A percentile compares a stretch with the other conserved stretches of the same genome.
Evolutionary conservation across 2,329 filamentous ascomycete species (phyloP).

Genomic region (Dothistroma septosporum): DNA sequence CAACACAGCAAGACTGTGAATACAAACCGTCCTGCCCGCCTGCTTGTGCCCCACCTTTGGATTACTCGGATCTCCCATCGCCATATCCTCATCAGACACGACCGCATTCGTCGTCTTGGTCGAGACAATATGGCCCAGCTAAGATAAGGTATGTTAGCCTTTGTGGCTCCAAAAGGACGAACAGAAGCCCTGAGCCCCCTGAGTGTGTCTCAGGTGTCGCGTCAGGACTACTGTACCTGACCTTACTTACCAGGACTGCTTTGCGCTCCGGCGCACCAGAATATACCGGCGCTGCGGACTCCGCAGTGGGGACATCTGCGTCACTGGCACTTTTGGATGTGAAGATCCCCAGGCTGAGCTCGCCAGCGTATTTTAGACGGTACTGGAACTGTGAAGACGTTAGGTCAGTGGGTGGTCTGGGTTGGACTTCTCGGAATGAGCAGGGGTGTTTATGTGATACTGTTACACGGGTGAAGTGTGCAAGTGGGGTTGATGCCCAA

Average conservation of each 20-base stretch:
- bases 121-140: conserved; percentile 73
- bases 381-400: conserved; percentile 63
- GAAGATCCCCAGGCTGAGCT: conserved; percentile 77
- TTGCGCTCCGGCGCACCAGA: conserved; percentile 54
- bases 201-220: too few relatives aligned
- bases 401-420: conserved; percentile 12
- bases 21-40: conserved; percentile 66
- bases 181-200: too few relatives aligned
- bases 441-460: conserved; percentile 19
- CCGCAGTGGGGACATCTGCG: conserved; percentile 54
- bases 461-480: conserved; percentile 15
- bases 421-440: conserved; percentile 12
- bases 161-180: too few relatives aligned
- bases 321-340: conserved; percentile 52
- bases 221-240: too few relatives aligned
- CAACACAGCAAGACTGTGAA: conserved; percentile 78
- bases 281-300: conserved; percentile 56
- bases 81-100: conserved; percentile 75
- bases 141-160: too few relatives aligned
- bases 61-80: conserved; percentile 44
- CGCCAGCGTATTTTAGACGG: conserved; percentile 68
- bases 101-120: conserved; percentile 62
- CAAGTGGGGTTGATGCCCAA: conserved; percentile 15
- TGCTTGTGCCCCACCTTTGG: conserved; percentile 65
- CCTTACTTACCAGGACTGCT: conserved; percentile 64